These are phyloP conservation scores for Scutellaria minor DNA, from an alignment of 257 asterid species.

Conservation along the genomic window DNA sequence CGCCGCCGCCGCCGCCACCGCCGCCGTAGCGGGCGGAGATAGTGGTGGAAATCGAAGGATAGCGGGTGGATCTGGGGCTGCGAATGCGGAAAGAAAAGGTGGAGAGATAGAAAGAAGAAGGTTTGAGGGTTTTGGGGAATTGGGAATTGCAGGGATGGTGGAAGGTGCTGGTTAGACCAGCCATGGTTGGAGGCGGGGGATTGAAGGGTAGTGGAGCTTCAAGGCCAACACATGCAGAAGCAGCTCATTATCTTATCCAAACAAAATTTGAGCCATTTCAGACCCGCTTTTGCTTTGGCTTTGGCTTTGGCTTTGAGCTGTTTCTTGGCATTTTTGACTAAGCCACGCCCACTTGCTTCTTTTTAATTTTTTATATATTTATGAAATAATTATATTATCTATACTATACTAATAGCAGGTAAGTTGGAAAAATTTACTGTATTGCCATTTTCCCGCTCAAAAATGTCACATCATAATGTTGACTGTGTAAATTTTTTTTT, in stretches of 20 bases:
- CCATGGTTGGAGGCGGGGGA: constrained; percentile 55
- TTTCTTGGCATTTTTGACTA: not conserved
- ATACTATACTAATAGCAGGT: too few species aligned
- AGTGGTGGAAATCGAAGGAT: constrained; percentile 43
- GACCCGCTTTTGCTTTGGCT: not conserved
- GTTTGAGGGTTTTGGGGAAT: constrained; percentile 41
- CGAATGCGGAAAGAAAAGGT: constrained; percentile 44
- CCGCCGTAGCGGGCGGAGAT: constrained; percentile 73
- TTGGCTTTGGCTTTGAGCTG: not conserved
- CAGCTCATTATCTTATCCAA: constrained; percentile 47
- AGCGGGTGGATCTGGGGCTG: constrained; percentile 33
- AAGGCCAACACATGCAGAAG: constrained; percentile 41
- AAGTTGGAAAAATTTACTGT: too few species aligned
- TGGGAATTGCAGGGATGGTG: constrained; percentile 54
- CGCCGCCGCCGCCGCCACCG: constrained; percentile 54
- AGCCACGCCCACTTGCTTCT: not conserved
- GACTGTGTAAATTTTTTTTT: too few species aligned
- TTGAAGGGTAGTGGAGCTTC: constrained; percentile 24
- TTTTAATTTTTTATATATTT: too few species aligned
- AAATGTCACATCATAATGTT: too few species aligned
- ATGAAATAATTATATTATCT: too few species aligned
- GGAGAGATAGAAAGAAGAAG: constrained; percentile 41
- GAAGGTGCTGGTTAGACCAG: constrained; percentile 80
- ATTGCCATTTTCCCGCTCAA: too few species aligned
- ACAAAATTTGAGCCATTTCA: not conserved